Evolutionary conservation across 371 early-diverging fungal genomes (phyloP), one percentile per base, ranked within the genome.

Genomic region (Mortierella sp.): DNA sequence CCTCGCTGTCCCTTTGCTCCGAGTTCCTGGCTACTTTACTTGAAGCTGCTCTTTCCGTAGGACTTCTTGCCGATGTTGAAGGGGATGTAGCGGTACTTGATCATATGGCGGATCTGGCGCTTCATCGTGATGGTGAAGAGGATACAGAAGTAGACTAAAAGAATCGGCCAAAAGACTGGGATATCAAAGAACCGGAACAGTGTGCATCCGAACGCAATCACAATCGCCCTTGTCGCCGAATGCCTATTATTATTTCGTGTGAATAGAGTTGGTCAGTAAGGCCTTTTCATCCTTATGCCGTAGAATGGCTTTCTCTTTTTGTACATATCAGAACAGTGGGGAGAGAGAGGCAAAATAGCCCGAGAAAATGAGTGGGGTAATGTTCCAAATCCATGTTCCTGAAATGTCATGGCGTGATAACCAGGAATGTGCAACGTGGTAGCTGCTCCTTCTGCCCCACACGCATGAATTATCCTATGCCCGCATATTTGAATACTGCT

Each of bases 31-130:
- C 42, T 38, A 38, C 5, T 38, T 73, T 81, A 84, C 42, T 70
- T 78, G 77, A 76, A 84, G 50, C 77, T 71, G 45, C 82, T 86
- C 44, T 75, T 80, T 54, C 82, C 83, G 75, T 96, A 98, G 72
- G 90, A 93, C 92, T 96, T 96, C 93, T 99, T 99, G 68, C 97
- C 98, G 77, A 94, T 91, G 91, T 97, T 96, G 92, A 99, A 99
- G 16, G 99, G 99, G 76, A 99, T 95, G 89, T 99, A 99, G 81
- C 95, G 94, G 90, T 99, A 97, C 91, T 97, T 98, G 88, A 99
- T 95, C 99, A 99, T 99, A 89, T 99, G 99, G 84, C 94, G 90
- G 89, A 98, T 97, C 86, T 99, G 98, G 77, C 98, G 94, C 83
- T 95, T 94, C 97, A 97, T 97, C 13, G 99, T 99, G 63, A 99